phyloP scores from a whole-genome alignment of 176 grass and related monocot species.

The Saccharum spontaneum region DNA sequence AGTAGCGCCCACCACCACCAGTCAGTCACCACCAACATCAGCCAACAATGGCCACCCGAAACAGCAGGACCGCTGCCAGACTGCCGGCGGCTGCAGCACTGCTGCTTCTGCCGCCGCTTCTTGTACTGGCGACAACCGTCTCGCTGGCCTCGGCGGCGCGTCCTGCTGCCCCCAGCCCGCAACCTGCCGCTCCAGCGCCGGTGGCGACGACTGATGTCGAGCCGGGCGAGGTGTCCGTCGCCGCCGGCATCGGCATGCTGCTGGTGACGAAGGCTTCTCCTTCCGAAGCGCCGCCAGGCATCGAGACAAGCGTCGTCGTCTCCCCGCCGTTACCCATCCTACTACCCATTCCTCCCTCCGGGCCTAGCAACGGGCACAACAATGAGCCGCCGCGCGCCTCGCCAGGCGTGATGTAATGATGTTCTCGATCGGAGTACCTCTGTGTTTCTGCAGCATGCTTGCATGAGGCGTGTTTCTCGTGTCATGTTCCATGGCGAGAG shows the following conservation, averaged over 20 bases:
- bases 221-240: neutral
- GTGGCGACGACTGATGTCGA: neutral
- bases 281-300: neutral
- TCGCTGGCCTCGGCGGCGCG: neutral
- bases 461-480: neutral
- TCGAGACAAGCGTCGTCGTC: neutral
- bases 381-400: neutral
- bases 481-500: neutral
- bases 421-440: no score
- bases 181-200: neutral
- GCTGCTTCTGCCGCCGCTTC: neutral
- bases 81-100: no score
- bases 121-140: neutral
- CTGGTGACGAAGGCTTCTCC: neutral
- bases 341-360: neutral
- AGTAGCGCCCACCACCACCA: neutral
- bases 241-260: neutral
- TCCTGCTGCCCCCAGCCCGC: no score
- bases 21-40: neutral
- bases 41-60: neutral
- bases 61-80: neutral
- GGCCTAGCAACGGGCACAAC: neutral
- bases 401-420: neutral
- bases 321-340: neutral
- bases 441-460: neutral